Base-by-base conservation (phyloP, 2,329 filamentous ascomycete genomes). In the Esteya vermicola region DNA sequence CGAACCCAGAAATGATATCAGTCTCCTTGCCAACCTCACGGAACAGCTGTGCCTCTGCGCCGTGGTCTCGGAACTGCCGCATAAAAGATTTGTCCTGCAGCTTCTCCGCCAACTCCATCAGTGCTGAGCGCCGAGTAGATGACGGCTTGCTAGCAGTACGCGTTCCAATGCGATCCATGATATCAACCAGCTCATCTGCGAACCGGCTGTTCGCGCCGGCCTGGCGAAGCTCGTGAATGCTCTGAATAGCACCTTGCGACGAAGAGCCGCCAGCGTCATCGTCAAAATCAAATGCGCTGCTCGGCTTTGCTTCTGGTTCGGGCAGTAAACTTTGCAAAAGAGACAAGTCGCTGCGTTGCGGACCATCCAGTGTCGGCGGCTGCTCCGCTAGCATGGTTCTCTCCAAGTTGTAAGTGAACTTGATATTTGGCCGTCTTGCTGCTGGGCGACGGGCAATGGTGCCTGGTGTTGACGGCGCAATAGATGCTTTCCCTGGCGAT, bases 21-120 rank as follows among this genome's bases (percentile, higher is more conserved):
- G 65, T 58, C 50, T 80, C 73, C 36, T 65, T 63, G 1, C 65
- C 67, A 9, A 82, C 63, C 32, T 72, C 70, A 33, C 71, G 65
- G 39, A 85, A 71, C 14, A 95, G 64, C 23, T 71, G 72, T 40
- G 76, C 70, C 45, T 85, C 81, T 41, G 81, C 74, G 7, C 76
- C 75, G 48, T 85, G 78, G 45, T 86, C 78, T 18, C 81, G 68
- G 50, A 94, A 86, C 45, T 82, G 78, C 16, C 67, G 65, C 22
- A 74, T 63, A 49, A 83, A 86, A 1, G 64, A 64, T 50, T 77
- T 76, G 37, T 78, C 63, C 36, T 70, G 67, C 32, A 79, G 62
- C 49, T 74, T 76, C 33, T 68, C 63, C 2, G 68, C 68, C 32
- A 81, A 54, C 46, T 81, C 75, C 5, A 79, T 57, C 32, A 81